These are phyloP conservation scores for Panicum miliaceum DNA, from an alignment of 176 grass and related monocot genomes.

Conservation along the genomic window DNA sequence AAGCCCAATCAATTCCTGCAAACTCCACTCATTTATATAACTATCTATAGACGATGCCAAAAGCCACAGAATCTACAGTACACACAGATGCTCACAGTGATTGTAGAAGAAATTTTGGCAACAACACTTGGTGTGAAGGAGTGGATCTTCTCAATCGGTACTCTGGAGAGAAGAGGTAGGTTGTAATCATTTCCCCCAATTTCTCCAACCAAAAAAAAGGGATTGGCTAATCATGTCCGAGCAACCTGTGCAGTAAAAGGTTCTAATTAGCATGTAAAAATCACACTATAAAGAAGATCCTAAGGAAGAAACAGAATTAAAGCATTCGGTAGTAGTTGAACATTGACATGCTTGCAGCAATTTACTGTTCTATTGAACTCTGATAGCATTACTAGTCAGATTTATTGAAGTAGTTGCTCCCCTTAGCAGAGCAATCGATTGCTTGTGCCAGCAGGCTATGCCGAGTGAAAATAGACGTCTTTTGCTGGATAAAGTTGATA, in stretches of 20 bases:
- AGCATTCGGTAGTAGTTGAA: neutral
- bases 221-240: slow-evolving; percentile 47
- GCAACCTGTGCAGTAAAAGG: slow-evolving; percentile 40
- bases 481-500: neutral
- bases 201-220: slow-evolving; percentile 88
- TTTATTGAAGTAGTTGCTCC: neutral
- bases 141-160: slow-evolving; percentile 60
- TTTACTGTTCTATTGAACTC: slow-evolving; percentile 6
- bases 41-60: neutral
- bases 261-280: slow-evolving; percentile 21
- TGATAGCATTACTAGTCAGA: neutral
- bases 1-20: slow-evolving; percentile 72
- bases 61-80: neutral
- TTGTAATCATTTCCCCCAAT: slow-evolving; percentile 99
- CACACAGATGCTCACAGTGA: slow-evolving; percentile 55
- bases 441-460: neutral
- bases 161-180: slow-evolving; percentile 47
- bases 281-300: slow-evolving; percentile 12
- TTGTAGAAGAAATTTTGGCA: slow-evolving; percentile 62
- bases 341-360: neutral
- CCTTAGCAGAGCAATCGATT: neutral
- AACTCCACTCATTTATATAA: slow-evolving; percentile 28
- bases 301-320: neutral
- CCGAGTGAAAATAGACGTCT: neutral
- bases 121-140: slow-evolving; percentile 72